These are phyloP conservation scores for Teratosphaeria destructans DNA, from an alignment of 2,329 filamentous ascomycete genomes.

Conservation along the genomic window DNA sequence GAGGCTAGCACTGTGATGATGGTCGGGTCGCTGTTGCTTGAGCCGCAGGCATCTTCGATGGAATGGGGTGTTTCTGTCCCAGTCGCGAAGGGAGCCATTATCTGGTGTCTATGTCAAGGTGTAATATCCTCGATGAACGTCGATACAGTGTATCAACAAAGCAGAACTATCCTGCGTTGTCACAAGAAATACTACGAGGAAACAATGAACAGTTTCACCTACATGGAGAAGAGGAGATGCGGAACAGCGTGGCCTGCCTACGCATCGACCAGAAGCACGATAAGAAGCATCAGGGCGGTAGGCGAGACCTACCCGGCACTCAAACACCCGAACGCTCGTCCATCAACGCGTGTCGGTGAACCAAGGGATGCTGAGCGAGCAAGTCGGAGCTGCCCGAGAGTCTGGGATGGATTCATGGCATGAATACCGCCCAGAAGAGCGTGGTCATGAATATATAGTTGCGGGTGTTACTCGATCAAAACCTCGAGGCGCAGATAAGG, in stretches of 20 bases:
- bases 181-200: not conserved
- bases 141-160: not conserved
- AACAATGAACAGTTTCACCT: not conserved
- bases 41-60: slow-evolving; percentile 5
- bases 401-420: not conserved
- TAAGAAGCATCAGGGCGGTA: not conserved
- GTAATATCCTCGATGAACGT: not conserved
- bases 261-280: not conserved
- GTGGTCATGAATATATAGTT: not conserved
- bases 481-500: not conserved
- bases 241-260: not conserved
- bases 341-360: not conserved
- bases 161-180: not conserved
- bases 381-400: not conserved
- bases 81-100: slow-evolving; percentile 23
- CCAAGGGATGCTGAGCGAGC: not conserved
- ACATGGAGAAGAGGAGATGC: not conserved
- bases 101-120: not conserved
- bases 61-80: slow-evolving; percentile 17
- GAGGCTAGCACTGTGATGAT: slow-evolving; percentile 69
- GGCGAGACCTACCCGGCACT: not conserved
- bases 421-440: not conserved
- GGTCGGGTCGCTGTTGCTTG: not conserved
- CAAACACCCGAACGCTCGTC: not conserved
- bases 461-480: not conserved